These are phyloP conservation scores for Ganoderma lucidum DNA, from an alignment of 1,284 basidiomycete genomes.

Conservation along the genomic window DNA sequence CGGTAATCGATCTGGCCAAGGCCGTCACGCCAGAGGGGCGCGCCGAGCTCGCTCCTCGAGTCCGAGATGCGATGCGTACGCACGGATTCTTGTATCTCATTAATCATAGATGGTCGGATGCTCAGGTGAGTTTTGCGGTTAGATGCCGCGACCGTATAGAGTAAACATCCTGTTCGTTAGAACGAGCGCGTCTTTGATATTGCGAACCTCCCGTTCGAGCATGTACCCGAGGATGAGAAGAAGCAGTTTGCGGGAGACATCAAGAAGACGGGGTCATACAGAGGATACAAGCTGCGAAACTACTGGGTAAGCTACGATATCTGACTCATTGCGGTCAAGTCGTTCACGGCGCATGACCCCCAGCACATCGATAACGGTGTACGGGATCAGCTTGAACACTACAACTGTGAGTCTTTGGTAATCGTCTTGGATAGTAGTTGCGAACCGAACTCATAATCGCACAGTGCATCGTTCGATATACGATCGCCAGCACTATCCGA, in stretches of 20 bases:
- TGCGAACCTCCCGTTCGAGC: constrained; percentile 61
- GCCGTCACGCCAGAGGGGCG: constrained; percentile 55
- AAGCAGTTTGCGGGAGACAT: constrained; percentile 50
- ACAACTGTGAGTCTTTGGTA: constrained; percentile 53
- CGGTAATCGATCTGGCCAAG: constrained; percentile 67
- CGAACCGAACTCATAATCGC: not conserved
- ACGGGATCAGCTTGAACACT: constrained; percentile 63
- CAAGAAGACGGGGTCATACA: constrained; percentile 53
- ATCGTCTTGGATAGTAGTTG: not conserved
- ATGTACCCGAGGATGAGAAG: constrained; percentile 62
- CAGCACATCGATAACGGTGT: constrained; percentile 39
- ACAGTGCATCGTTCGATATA: constrained; percentile 56
- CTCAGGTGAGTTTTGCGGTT: constrained; percentile 45
- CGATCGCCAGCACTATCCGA: constrained; percentile 53
- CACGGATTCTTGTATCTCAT: constrained; percentile 70
- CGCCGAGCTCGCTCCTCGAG: constrained; percentile 52
- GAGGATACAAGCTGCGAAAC: constrained; percentile 59
- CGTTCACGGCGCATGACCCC: constrained; percentile 3
- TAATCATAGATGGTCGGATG: constrained; percentile 60
- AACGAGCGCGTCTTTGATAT: constrained; percentile 60
- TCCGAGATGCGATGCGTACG: constrained; percentile 62
- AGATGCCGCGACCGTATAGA: constrained; percentile 45
- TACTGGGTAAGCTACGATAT: constrained; percentile 46
- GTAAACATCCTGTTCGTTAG: constrained; percentile 34
- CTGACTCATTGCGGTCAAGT: too few species aligned